Conservation (phyloP, 176 grass and related monocot species). For the Carex kokanica region DNA sequence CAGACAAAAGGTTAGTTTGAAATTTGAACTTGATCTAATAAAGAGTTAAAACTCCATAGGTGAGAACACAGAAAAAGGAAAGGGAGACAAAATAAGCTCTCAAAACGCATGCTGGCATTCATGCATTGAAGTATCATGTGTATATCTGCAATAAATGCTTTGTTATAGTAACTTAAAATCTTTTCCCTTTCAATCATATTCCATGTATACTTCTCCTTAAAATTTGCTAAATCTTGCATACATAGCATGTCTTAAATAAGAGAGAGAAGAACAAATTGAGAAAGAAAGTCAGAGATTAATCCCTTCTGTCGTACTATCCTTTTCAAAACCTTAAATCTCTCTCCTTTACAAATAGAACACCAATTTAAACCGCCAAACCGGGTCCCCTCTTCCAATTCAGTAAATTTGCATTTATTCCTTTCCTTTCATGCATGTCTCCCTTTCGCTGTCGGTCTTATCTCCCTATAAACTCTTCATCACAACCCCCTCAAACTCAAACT, state of each 20-base stretch:
- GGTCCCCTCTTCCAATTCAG: slow-evolving; percentile 5
- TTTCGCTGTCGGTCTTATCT: background rate
- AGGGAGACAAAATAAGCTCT: background rate
- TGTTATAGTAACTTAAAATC: slow-evolving; percentile 1
- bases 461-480: slow-evolving; percentile 18
- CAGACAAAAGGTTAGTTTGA: background rate
- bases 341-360: background rate
- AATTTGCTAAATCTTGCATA: slow-evolving; percentile 16
- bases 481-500: background rate
- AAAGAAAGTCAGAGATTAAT: slow-evolving; percentile 25
- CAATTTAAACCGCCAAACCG: slow-evolving; percentile 13
- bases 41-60: background rate
- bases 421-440: background rate
- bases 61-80: background rate
- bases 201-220: slow-evolving; percentile 17
- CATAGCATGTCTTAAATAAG: slow-evolving; percentile 16
- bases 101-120: slow-evolving; percentile 7
- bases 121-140: background rate
- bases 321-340: slow-evolving; percentile 22
- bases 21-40: slow-evolving; percentile 12
- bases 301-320: slow-evolving; percentile 11
- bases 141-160: slow-evolving; percentile 12
- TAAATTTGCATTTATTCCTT: slow-evolving; percentile 28
- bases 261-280: slow-evolving; percentile 17
- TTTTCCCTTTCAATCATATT: slow-evolving; percentile 11